These are phyloP conservation scores for Ophiostoma piceae DNA, from an alignment of 2,329 filamentous ascomycete genomes.

Conservation along the genomic window DNA sequence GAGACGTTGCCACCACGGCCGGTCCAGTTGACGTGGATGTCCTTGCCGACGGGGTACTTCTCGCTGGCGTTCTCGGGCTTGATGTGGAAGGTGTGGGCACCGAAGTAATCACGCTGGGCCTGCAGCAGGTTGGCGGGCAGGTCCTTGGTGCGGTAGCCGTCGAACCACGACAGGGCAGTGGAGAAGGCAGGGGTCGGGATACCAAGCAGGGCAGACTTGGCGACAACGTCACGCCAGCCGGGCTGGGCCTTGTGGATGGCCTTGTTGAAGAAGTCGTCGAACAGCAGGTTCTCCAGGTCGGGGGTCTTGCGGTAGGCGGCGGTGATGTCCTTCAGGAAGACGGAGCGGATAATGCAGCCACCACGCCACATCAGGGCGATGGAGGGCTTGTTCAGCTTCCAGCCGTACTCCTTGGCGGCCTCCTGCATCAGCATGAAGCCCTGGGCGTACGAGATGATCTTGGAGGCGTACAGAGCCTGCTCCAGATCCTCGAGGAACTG, in stretches of 20 bases:
- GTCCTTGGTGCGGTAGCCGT: conserved; percentile 95
- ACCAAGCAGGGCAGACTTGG: conserved; percentile 87
- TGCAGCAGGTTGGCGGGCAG: conserved; percentile 97
- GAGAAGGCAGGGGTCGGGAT: conserved; percentile 96
- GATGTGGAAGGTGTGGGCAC: conserved; percentile 83
- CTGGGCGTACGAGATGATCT: conserved; percentile 99
- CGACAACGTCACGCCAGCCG: conserved; percentile 86
- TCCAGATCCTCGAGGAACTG: conserved; percentile 95
- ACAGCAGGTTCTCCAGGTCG: conserved; percentile 94
- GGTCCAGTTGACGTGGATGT: conserved; percentile 99
- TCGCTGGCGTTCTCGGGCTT: conserved; percentile 72
- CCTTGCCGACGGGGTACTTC: conserved; percentile 77
- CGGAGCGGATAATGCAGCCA: conserved; percentile 98
- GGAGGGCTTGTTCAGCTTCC: conserved; percentile 99
- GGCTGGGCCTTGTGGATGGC: conserved; percentile 94
- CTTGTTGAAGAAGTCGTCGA: conserved; percentile 99
- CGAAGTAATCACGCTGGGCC: conserved; percentile 99
- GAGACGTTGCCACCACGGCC: conserved; percentile 95
- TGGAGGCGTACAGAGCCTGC: conserved; percentile 97
- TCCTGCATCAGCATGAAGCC: conserved; percentile 99
- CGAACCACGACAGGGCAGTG: conserved; percentile 96
- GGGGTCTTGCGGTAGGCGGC: conserved; percentile 90
- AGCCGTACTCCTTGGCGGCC: conserved; percentile 89
- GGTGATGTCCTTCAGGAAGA: conserved; percentile 99
- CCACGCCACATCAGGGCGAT: conserved; percentile 99